Evolutionary conservation across 345 rosid genomes (phyloP), one percentile per base, ranked within the genome.

Genomic region (Capsella bursapastoris): DNA sequence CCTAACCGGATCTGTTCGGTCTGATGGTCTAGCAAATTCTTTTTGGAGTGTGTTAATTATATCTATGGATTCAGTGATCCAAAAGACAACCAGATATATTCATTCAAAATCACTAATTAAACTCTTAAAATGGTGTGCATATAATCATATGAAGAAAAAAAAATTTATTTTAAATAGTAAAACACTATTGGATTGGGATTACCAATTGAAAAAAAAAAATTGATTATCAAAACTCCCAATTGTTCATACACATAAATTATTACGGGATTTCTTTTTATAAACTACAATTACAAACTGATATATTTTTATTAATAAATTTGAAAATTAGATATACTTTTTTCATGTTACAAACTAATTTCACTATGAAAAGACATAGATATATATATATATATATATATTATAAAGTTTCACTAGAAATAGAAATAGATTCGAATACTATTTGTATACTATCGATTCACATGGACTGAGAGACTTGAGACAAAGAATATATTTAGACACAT

Each of bases 401-500:
- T n/a, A 41, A 41, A 41, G n/a, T 49, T 61, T 50, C 61, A 40
- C 25, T 72, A 13, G 32, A 53, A 38, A 14, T 58, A 40, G 6
- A 57, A 27, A 37, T 66, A 58, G 28, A 29, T 74, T 67, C 45
- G 68, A 57, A 28, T 49, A 57, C n/a, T 66, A 3, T 37, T 37
- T 48, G 66, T 57, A n/a, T 58, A 29, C n/a, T 28, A 51, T 40
- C n/a, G 29, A 48, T 69, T 53, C 31, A 67, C 57, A 75, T 53
- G 57, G 51, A 41, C 16, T 29, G 35, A 47, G 35, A 47, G 51
- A 38, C 12, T 45, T 28, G 35, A 53, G 74, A 75, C 74, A 61
- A 61, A 62, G 70, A 61, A 75, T 75, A 75, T 51, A 60, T 44
- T 51, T 34, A 32, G 61, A 55, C 63, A 68, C 79, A 75, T 11